phyloP scores from a whole-genome alignment of 805 yeast species.

The Yamadazyma scolyti region DNA sequence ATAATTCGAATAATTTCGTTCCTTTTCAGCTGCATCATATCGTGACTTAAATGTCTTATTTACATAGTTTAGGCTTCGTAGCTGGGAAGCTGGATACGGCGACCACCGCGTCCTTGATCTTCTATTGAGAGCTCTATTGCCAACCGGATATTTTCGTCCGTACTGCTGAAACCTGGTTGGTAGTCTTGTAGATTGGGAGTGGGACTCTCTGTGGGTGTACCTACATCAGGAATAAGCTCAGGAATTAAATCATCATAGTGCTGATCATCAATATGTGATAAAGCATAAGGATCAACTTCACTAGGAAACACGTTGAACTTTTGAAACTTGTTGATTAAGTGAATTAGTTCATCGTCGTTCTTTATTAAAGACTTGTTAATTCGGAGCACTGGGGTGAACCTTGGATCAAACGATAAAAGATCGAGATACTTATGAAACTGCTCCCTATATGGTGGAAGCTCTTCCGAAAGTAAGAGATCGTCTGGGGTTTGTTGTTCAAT shows the following conservation, averaged over 20 bases:
- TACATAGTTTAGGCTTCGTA: too few species aligned
- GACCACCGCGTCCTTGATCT: too few species aligned
- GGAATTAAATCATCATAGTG: slow-evolving; percentile 23
- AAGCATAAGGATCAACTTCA: slow-evolving; percentile 17
- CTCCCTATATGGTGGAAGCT: slow-evolving; percentile 23
- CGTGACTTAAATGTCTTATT: too few species aligned
- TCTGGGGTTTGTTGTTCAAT: slow-evolving; percentile 6
- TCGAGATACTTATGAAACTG: slow-evolving; percentile 21
- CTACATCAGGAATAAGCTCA: slow-evolving; percentile 5
- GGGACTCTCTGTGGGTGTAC: too few species aligned
- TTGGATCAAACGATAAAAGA: slow-evolving; percentile 23
- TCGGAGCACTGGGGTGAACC: slow-evolving; percentile 22
- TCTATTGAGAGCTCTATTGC: too few species aligned
- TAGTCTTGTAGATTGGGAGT: background rate
- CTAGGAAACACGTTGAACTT: slow-evolving; percentile 19
- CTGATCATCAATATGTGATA: slow-evolving; percentile 21
- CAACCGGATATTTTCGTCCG: too few species aligned
- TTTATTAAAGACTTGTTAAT: slow-evolving; percentile 17
- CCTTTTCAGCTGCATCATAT: too few species aligned
- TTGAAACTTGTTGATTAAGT: slow-evolving; percentile 14
- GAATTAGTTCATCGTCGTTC: slow-evolving; percentile 7
- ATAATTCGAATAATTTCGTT: too few species aligned
- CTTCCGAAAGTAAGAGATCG: slow-evolving; percentile 9
- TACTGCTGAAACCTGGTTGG: too few species aligned
- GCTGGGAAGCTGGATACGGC: too few species aligned